Evolutionary conservation across 2,329 filamentous ascomycete species (phyloP), one percentile per base, ranked within the genome.

Genomic region (Aspergillus texensis): DNA sequence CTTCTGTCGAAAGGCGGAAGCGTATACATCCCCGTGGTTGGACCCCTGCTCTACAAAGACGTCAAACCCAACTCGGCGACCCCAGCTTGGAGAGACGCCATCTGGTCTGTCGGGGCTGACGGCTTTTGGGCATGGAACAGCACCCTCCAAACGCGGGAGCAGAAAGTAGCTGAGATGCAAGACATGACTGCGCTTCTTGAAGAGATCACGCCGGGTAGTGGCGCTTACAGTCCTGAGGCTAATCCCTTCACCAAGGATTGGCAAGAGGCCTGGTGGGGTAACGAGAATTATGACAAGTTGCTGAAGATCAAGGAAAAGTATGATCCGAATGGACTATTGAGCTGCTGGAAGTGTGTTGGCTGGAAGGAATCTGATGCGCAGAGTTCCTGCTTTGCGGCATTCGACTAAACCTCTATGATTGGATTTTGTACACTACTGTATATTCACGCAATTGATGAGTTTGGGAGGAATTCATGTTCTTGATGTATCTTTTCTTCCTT

Each of bases 241-340:
- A 69, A 68, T 24, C 59, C 66, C 1, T 70, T 68, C 41, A 67
- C 62, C 2, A 52, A 36, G 19, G 41, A 70, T 32, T 70, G 68
- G 68, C 46, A 52, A 4, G 62, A 70, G 57, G 59, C 66, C 19
- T 70, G 64, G 62, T 70, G 65, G 62, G 68, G 68, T 2, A 3
- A 2, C 2, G 60, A 66, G 9, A 70, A 70, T 55, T 70, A 70
- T 26, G 54, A 58, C 24, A 54, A 52, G 19, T 50, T 70, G 26
- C 19, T 70, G 10, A 41, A 14, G 16, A 67, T 70, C 6, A 70
- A 70, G 65, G n/a, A 60, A 12, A 68, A 66, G 60, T 70, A 70
- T 62, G 68, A 70, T 21, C 68, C 68, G 5, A 21, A 24, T 0
- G 63, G 60, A 2, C 45, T 68, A 52, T 50, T 69, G 59, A 64